phyloP scores from a whole-genome alignment of 176 grass and related monocot genomes.

The Dendrocalamus sinicus region DNA sequence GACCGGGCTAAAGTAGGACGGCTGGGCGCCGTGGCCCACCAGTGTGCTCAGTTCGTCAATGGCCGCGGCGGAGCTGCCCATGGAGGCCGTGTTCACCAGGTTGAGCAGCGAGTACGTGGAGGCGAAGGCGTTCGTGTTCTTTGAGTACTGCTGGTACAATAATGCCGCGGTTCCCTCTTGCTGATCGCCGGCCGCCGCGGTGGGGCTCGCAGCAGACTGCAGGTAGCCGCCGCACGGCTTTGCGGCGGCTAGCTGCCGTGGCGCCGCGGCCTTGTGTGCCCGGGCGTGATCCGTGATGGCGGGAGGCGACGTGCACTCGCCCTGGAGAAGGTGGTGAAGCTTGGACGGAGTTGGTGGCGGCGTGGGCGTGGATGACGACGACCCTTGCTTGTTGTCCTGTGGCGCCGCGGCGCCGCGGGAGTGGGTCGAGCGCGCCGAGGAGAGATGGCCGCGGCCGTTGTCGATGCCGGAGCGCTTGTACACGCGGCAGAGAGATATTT shows the following conservation, averaged over 20 bases:
- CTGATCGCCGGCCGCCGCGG: slow-evolving; percentile 21
- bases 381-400: slow-evolving; percentile 53
- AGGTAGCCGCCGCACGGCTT: slow-evolving; percentile 43
- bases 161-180: slow-evolving; percentile 38
- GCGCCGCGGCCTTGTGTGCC: slow-evolving; percentile 2
- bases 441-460: slow-evolving; percentile 49
- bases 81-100: slow-evolving; percentile 59
- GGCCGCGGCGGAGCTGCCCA: slow-evolving; percentile 48
- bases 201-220: slow-evolving; percentile 20
- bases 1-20: slow-evolving; percentile 23
- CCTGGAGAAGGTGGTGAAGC: slow-evolving; percentile 52
- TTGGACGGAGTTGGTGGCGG: slow-evolving; percentile 57
- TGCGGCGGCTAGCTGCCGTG: background rate
- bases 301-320: slow-evolving; percentile 60
- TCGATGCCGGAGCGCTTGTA: slow-evolving; percentile 92
- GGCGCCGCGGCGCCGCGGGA: slow-evolving; percentile 9
- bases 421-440: slow-evolving; percentile 42
- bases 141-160: slow-evolving; percentile 48
- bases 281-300: slow-evolving; percentile 28
- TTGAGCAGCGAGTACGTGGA: slow-evolving; percentile 74
- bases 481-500: slow-evolving; percentile 92
- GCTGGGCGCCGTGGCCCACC: slow-evolving; percentile 42
- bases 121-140: slow-evolving; percentile 56
- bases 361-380: slow-evolving; percentile 53
- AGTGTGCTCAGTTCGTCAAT: slow-evolving; percentile 82